A percentile compares a stretch with the other conserved stretches of the same genome.
These are phyloP conservation scores for Saccharomycopsis sp. DNA, from an alignment of 805 yeast species.

Conservation along the genomic window DNA sequence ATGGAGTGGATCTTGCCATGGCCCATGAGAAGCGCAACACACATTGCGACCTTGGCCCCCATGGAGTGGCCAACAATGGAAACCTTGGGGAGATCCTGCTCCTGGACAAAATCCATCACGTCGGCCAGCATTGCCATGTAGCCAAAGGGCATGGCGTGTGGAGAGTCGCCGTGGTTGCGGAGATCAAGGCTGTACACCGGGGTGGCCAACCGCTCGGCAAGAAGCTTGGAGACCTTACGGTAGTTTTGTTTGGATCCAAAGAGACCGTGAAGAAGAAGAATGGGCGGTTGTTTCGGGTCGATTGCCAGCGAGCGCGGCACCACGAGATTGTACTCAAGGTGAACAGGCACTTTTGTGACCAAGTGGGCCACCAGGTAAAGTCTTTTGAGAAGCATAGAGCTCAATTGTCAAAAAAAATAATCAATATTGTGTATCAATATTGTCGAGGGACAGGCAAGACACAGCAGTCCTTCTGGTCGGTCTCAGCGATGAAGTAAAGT, in stretches of 20 bases:
- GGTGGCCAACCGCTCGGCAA: slow-evolving; percentile 28
- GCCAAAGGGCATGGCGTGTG: slow-evolving; percentile 35
- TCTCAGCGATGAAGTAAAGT: no score
- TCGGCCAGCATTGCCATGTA: slow-evolving; percentile 39
- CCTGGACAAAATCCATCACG: slow-evolving; percentile 30
- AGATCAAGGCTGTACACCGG: slow-evolving; percentile 39
- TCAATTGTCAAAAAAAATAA: no score
- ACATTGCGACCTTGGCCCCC: slow-evolving; percentile 53
- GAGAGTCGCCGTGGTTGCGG: slow-evolving; percentile 48
- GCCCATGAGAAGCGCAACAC: slow-evolving; percentile 33
- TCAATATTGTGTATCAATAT: no score
- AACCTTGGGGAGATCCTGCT: slow-evolving; percentile 25
- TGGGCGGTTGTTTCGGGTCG: slow-evolving; percentile 25
- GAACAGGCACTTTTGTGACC: slow-evolving; percentile 16
- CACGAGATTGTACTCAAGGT: slow-evolving; percentile 12
- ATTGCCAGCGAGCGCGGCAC: slow-evolving; percentile 17
- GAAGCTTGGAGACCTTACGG: slow-evolving; percentile 30
- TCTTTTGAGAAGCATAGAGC: no score
- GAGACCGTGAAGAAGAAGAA: slow-evolving; percentile 45
- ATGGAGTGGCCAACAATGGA: slow-evolving; percentile 45
- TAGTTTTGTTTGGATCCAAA: slow-evolving; percentile 42
- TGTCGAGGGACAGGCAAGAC: no score
- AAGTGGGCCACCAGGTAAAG: no score
- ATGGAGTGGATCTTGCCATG: slow-evolving; percentile 29
- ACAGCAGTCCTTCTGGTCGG: no score